These are phyloP conservation scores for Nemania sp. DNA, from an alignment of 2,329 filamentous ascomycete genomes.

Conservation along the genomic window DNA sequence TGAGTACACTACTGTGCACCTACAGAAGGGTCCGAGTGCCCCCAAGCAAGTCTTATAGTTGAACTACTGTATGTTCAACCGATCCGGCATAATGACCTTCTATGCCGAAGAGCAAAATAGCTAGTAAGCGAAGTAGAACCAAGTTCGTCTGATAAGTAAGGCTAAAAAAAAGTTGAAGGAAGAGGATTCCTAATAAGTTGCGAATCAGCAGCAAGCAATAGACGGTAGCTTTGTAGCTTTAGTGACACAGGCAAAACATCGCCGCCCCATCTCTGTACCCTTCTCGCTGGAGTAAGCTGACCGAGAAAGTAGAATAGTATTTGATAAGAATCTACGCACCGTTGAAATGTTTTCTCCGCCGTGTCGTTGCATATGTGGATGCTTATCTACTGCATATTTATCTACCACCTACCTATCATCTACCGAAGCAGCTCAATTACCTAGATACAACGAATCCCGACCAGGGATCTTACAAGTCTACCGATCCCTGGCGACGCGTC, in stretches of 20 bases:
- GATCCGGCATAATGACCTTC: conserved; percentile 3
- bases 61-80: not conserved
- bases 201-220: conserved; percentile 13
- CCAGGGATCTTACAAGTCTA: not conserved
- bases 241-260: conserved; percentile 15
- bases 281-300: conserved; percentile 39
- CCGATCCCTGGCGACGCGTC: not conserved
- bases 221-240: not conserved
- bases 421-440: not conserved
- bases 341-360: conserved; percentile 15
- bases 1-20: not conserved
- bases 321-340: conserved; percentile 32
- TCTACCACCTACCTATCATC: not conserved
- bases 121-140: conserved; percentile 12
- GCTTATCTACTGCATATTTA: conserved; percentile 23
- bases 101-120: conserved; percentile 1
- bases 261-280: conserved; percentile 12
- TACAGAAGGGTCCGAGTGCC: conserved; percentile 21
- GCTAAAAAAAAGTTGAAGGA: conserved; percentile 11
- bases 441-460: conserved; percentile 8
- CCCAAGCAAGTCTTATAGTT: conserved; percentile 1
- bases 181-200: conserved; percentile 13
- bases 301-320: conserved; percentile 29
- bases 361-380: conserved; percentile 17
- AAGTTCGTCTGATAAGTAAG: not conserved